Percentiles rank a stretch among this genome's conserved stretches.
Conservation (phyloP, 495 filamentous ascomycete species). For the Hypoxylon crocopeplum region DNA sequence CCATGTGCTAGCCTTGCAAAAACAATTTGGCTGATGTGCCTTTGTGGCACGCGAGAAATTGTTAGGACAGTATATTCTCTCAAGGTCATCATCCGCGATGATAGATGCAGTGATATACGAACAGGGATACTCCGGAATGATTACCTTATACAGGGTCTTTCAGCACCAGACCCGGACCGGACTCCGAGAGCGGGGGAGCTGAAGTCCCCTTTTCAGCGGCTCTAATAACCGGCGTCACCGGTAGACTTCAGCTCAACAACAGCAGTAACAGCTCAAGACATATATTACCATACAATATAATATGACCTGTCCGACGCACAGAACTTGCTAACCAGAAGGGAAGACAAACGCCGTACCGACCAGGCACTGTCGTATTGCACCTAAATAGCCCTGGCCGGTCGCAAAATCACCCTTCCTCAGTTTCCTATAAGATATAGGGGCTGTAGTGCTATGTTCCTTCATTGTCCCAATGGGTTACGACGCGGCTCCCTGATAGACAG, state of each 20-base stretch:
- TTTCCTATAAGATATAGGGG: too few species aligned
- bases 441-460: too few species aligned
- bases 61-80: not conserved
- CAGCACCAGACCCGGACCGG: constrained; percentile 16
- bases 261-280: not conserved
- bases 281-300: not conserved
- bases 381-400: too few species aligned
- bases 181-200: constrained; percentile 26
- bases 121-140: constrained; percentile 6
- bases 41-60: not conserved
- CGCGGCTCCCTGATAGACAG: too few species aligned
- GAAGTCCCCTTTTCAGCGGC: constrained; percentile 14
- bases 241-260: not conserved
- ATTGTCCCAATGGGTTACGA: too few species aligned
- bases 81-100: not conserved
- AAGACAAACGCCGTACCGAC: too few species aligned
- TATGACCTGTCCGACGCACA: not conserved
- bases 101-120: not conserved
- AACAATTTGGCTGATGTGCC: not conserved
- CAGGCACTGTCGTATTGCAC: too few species aligned
- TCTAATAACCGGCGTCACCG: constrained; percentile 13
- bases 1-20: too few species aligned
- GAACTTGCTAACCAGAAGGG: too few species aligned
- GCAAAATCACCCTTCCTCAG: too few species aligned
- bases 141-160: constrained; percentile 13